phyloP scores from a whole-genome alignment of 2,329 filamentous ascomycete genomes.

The Aspergillus uvarum region DNA sequence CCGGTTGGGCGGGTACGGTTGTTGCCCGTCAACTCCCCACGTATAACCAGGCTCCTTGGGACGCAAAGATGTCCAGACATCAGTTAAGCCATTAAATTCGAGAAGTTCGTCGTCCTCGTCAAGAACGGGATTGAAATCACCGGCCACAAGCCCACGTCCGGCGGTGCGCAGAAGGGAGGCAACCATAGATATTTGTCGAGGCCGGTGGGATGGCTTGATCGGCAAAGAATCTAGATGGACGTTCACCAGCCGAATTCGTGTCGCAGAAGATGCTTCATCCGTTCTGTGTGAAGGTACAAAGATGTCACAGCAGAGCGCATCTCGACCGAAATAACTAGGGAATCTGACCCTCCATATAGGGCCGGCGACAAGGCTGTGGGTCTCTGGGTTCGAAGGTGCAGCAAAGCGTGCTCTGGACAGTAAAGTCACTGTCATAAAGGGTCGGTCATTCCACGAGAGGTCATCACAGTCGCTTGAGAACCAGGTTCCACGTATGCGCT shows the following conservation, averaged over 20 bases:
- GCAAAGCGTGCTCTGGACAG: too few relatives aligned
- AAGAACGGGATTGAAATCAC: constrained; percentile 3
- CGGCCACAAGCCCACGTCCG: neutral
- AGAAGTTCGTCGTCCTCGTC: neutral
- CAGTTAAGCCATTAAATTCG: too few relatives aligned
- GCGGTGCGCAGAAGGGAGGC: constrained; percentile 2
- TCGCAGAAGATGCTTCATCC: neutral
- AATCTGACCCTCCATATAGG: constrained; percentile 2
- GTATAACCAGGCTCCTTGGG: neutral
- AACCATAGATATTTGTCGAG: constrained; percentile 2
- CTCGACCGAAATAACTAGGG: constrained; percentile 3
- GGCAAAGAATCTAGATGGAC: constrained; percentile 3
- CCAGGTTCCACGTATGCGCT: constrained; percentile 10
- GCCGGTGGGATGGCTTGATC: constrained; percentile 4
- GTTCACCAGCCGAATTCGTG: neutral
- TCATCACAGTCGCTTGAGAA: constrained; percentile 1
- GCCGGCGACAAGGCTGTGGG: neutral
- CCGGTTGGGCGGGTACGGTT: neutral
- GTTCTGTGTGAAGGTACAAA: neutral
- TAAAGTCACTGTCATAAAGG: too few relatives aligned
- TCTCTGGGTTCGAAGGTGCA: too few relatives aligned
- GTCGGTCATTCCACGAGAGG: too few relatives aligned
- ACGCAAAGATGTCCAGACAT: neutral
- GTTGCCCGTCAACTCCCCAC: neutral
- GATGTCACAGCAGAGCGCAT: constrained; percentile 5